These are phyloP conservation scores for Diaporthe batatas DNA, from an alignment of 2,329 filamentous ascomycete species.

Conservation along the genomic window DNA sequence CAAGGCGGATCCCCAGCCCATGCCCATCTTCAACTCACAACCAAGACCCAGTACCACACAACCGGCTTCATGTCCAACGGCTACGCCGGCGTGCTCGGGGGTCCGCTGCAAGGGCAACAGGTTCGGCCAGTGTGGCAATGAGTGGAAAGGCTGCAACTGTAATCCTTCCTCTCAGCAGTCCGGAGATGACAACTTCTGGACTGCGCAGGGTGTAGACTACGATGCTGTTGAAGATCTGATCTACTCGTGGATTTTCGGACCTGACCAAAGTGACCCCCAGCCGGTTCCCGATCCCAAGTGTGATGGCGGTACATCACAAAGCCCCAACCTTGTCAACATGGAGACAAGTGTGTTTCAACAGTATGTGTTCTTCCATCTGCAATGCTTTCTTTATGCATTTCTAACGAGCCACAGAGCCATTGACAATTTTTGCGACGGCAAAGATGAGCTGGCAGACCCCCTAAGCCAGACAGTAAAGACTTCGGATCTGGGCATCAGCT, in stretches of 20 bases:
- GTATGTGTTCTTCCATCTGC: constrained; percentile 18
- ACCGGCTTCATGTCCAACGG: constrained; percentile 8
- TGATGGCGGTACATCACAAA: constrained; percentile 8
- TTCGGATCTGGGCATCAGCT: constrained; percentile 19
- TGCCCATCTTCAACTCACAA: constrained; percentile 2
- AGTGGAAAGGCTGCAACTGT: constrained; percentile 17
- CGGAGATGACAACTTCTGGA: constrained; percentile 12
- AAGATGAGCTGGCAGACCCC: constrained; percentile 1
- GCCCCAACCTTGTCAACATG: constrained; percentile 15
- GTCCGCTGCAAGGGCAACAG: constrained; percentile 17
- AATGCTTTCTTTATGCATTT: neutral
- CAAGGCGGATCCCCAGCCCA: constrained; percentile 9
- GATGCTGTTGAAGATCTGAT: constrained; percentile 22
- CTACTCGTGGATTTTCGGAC: constrained; percentile 17
- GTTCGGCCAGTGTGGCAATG: constrained; percentile 14
- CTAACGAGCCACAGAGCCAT: constrained; percentile 13
- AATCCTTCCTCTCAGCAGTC: constrained; percentile 13
- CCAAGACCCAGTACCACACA: constrained; percentile 17
- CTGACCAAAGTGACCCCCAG: constrained; percentile 19
- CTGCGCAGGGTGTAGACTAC: constrained; percentile 15
- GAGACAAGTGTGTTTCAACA: constrained; percentile 17
- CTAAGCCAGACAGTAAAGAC: constrained; percentile 6
- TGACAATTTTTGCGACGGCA: constrained; percentile 4
- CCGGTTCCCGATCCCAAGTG: constrained; percentile 11
- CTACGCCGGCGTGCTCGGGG: constrained; percentile 8